A percentile compares a stretch with the other conserved stretches of the same genome.
Evolutionary conservation across 768 basidiomycete genomes (phyloP).

Genomic region (Naematelia encephala): DNA sequence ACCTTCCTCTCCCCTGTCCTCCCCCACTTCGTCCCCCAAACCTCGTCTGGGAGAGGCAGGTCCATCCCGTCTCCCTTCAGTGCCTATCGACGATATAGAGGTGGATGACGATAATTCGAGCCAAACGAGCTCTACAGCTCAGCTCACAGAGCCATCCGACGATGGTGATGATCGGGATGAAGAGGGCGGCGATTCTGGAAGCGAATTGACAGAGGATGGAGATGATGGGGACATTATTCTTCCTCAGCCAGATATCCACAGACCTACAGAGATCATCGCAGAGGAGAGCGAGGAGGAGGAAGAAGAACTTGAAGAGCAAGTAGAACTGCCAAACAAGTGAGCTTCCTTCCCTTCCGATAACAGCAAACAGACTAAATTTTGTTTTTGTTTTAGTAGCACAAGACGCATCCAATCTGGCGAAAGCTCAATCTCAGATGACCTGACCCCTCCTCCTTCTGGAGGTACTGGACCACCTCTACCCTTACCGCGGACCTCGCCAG

Average conservation of each 20-base stretch:
- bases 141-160: slow-evolving; percentile 5
- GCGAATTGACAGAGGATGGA: slow-evolving; percentile 17
- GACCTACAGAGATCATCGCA: not conserved
- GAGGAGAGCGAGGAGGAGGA: slow-evolving; percentile 13
- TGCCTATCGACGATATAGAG: not conserved
- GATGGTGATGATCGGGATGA: not conserved
- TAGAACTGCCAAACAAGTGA: slow-evolving; percentile 2
- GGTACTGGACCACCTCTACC: not conserved
- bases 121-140: slow-evolving; percentile 2
- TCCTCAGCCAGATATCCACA: not conserved
- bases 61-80: not conserved
- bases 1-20: slow-evolving; percentile 6
- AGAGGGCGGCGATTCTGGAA: slow-evolving; percentile 4
- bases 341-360: not conserved
- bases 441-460: slow-evolving; percentile 11
- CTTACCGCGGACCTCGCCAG: not conserved
- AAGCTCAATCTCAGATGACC: not conserved
- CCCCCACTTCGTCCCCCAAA: slow-evolving; percentile 3
- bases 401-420: not conserved
- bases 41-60: not conserved
- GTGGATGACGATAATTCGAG: not conserved
- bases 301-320: slow-evolving; percentile 7
- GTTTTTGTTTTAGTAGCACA: not conserved
- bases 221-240: slow-evolving; percentile 6
- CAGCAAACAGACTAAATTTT: not conserved